Evolutionary conservation across 768 basidiomycete genomes (phyloP), one percentile per base, ranked within the genome.

Genomic region (Boletus subparvulus): DNA sequence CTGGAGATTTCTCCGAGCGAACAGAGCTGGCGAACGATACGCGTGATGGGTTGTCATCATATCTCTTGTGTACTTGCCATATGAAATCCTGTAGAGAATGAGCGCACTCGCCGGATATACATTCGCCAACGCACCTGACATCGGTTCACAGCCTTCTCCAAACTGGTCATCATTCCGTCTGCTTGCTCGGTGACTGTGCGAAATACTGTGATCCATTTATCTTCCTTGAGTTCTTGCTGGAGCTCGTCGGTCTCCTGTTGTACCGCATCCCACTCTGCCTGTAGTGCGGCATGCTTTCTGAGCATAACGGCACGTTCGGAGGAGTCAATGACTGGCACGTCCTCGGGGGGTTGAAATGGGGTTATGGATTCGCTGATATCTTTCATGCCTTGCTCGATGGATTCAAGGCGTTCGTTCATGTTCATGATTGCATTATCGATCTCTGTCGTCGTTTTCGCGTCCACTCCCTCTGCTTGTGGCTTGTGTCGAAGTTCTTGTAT

Each of bases 141-240:
- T 61, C 90, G 85, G 65, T 86, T 86, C 43, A 96, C 86, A 10
- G 91, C 93, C 72, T 96, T 98, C 75, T 98, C 92, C 62, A 99
- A 75, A 66, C 91, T 92, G 30, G 84, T 84, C 93, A 98, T 96
- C 96, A 98, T 97, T 26, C 92, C 93, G 69, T 94, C 92, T 42
- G 96, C 95, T 71, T 98, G 95, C 66, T 94, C 89, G 42, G 92
- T 87, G 55, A 94, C 91, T 6, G 92, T 95, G 61, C 94, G 83
- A 74, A 98, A 98, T 21, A 98, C 92, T 12, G 89, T 90, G 64
- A 98, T 80, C 92, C 93, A 97, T 65, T 95, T 95, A 74, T 98
- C 96, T 73, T 98, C 96, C 74, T 92, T 94, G 61, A 98, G 78
- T 73, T 99, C 97, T 65, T 95, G 93, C 60, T 88, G 80, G 55